Evolutionary conservation across 2,329 filamentous ascomycete species (phyloP).

Genomic region (Teratosphaeria nubilosa): DNA sequence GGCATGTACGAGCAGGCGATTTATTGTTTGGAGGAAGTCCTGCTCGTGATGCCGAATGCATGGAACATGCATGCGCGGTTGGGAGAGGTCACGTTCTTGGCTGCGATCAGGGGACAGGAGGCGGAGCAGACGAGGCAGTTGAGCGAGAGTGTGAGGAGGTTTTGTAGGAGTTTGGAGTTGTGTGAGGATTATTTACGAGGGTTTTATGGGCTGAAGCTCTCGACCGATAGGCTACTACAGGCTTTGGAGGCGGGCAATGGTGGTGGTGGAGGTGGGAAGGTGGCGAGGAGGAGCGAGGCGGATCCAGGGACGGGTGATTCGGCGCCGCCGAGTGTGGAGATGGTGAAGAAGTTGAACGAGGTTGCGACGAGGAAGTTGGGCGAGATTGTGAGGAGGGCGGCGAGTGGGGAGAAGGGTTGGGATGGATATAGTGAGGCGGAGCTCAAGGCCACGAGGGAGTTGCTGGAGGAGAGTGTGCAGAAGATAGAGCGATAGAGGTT

Average conservation of each 20-base stretch:
- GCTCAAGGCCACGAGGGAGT: constrained; percentile 58
- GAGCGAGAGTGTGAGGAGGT: constrained; percentile 68
- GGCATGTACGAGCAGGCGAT: constrained; percentile 74
- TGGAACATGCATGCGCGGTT: constrained; percentile 93
- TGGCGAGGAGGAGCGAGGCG: constrained; percentile 10
- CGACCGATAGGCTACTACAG: constrained; percentile 18
- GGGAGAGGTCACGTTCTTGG: constrained; percentile 73
- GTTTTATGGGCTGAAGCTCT: constrained; percentile 78
- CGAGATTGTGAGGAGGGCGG: constrained; percentile 61
- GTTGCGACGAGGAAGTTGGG: constrained; percentile 62
- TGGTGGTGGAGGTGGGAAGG: not conserved
- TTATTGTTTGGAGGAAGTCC: constrained; percentile 80
- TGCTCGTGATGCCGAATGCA: constrained; percentile 78
- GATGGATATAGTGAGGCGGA: constrained; percentile 63
- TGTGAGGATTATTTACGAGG: constrained; percentile 88
- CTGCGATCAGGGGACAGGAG: constrained; percentile 29
- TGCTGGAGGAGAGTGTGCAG: constrained; percentile 47
- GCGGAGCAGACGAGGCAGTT: constrained; percentile 42
- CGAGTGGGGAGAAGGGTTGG: constrained; percentile 55
- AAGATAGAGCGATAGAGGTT: constrained; percentile 21
- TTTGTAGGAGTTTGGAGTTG: constrained; percentile 82
- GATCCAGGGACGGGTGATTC: constrained; percentile 28
- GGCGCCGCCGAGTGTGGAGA: constrained; percentile 45
- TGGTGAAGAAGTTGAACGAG: constrained; percentile 59
- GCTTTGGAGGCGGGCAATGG: constrained; percentile 7